Evolutionary conservation across 1,284 basidiomycete species (phyloP), one percentile per base, ranked within the genome.

Genomic region (Irpex lacteus): DNA sequence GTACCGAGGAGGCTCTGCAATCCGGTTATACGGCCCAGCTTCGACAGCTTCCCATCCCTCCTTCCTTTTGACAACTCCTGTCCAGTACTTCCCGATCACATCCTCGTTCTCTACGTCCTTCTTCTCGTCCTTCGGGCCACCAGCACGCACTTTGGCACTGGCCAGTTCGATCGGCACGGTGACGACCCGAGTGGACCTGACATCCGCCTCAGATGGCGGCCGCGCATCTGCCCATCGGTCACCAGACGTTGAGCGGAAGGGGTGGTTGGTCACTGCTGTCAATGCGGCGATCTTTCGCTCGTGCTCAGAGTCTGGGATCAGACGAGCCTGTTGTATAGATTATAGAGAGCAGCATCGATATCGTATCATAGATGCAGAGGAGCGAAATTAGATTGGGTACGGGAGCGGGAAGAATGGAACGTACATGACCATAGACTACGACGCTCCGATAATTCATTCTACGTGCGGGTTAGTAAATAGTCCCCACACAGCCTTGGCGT

Each of bases 381-480:
- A 26, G 26, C 26, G 26, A 26, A 26, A 26, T 26, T 26, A 26
- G 26, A 26, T 53, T 19, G 9, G 15, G 52, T 19, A 19, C 15
- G 52, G 52, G 52, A 18, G 15, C 19, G 4, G 7, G 52, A 53
- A 53, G 52, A 26, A 53, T 34, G 7, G 13, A 56, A 56, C 54
- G 7, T 36, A 56, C 54, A 34, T 56, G 54, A 34, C 54, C 54
- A 32, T 11, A 56, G 26, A 36, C 54, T 9, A 56, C 26, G 9
- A 56, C 54, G 54, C 54, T 56, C 21, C 54, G 54, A 36, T 56
- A 56, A 26, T 56, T 56, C 54, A 56, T 56, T 15, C 54, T 56
- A 18, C 2, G 19, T 52, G n/a, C 50, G 19, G 40, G 40, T 44
- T 19, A 52, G 34, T 32, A 56, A 3, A 5, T 56, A 21, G n/a